A percentile compares a stretch with the other conserved stretches of the same genome.
phyloP scores from a whole-genome alignment of 148 eudicot species.

The Persicaria tinctoria region DNA sequence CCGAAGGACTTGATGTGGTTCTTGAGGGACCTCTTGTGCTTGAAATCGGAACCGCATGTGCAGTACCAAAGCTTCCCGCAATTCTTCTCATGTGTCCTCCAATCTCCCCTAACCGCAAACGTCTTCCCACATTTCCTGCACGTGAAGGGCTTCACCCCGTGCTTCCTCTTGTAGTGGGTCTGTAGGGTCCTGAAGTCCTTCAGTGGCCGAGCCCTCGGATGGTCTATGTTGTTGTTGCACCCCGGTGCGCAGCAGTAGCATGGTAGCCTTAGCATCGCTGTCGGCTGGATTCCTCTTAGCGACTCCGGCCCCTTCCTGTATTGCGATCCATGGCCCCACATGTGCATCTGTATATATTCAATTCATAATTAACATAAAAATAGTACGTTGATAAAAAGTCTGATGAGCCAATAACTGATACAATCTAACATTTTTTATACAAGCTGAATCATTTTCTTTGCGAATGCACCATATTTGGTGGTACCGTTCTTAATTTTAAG shows the following conservation, averaged over 20 bases:
- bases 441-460: too few relatives aligned
- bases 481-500: too few relatives aligned
- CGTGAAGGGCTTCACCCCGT: conserved; percentile 65
- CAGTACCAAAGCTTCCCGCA: conserved; percentile 87
- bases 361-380: background rate
- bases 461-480: too few relatives aligned
- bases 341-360: conserved; percentile 46
- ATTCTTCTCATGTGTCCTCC: conserved; percentile 83
- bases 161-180: conserved; percentile 78
- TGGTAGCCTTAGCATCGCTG: conserved; percentile 77
- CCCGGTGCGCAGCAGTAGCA: conserved; percentile 76
- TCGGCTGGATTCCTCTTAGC: conserved; percentile 67
- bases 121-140: conserved; percentile 77
- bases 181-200: conserved; percentile 80
- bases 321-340: conserved; percentile 94
- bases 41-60: conserved; percentile 69
- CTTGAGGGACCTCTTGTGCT: conserved; percentile 77
- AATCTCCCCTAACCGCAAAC: conserved; percentile 74
- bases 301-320: conserved; percentile 78
- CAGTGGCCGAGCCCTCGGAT: conserved; percentile 68
- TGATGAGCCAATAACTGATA: too few relatives aligned
- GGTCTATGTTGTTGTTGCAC: conserved; percentile 76
- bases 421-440: too few relatives aligned
- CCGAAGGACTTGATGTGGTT: conserved; percentile 78
- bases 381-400: too few relatives aligned